Percentiles rank a stretch among this genome's conserved stretches.
These are phyloP conservation scores for Martensiomyces pterosporus DNA, from an alignment of 192 early-diverging fungal genomes.

Conservation along the genomic window DNA sequence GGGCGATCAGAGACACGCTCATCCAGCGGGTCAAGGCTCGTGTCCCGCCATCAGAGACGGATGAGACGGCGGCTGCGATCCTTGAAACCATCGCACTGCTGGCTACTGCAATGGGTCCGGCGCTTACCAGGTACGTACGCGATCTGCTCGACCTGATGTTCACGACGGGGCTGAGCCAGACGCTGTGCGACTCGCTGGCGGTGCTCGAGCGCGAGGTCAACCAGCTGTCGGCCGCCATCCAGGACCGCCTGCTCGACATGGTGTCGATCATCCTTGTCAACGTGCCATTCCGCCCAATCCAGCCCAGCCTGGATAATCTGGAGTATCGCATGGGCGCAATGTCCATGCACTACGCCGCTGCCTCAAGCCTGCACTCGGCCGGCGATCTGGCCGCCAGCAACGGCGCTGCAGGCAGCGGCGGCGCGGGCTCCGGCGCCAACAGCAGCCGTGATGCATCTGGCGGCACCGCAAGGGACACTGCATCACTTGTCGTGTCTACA, in stretches of 20 bases:
- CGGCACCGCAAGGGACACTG: constrained; percentile 1
- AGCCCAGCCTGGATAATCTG: constrained; percentile 50
- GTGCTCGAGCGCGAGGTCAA: constrained; percentile 79
- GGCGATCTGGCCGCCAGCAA: constrained; percentile 13
- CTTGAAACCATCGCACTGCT: constrained; percentile 87
- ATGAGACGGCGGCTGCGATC: constrained; percentile 59
- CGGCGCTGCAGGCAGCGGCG: constrained; percentile 4
- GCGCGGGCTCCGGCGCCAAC: constrained; percentile 5
- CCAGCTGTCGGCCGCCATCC: constrained; percentile 72
- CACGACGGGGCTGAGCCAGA: constrained; percentile 74
- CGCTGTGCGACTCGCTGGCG: constrained; percentile 73
- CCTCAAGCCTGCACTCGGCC: constrained; percentile 5
- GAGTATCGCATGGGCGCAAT: constrained; percentile 10
- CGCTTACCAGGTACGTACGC: constrained; percentile 81
- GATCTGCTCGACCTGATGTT: constrained; percentile 92
- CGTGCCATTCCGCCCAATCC: constrained; percentile 74
- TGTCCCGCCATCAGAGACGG: constrained; percentile 15
- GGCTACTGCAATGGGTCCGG: constrained; percentile 85
- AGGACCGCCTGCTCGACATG: constrained; percentile 84
- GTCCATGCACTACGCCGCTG: constrained; percentile 21
- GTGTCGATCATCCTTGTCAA: constrained; percentile 80
- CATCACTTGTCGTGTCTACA: constrained; percentile 13
- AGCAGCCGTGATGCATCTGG: neutral
- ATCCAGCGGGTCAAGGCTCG: constrained; percentile 50
- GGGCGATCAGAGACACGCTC: constrained; percentile 73